Evolutionary conservation across 257 asterid genomes (phyloP).

Genomic region (Solanum chaucha): DNA sequence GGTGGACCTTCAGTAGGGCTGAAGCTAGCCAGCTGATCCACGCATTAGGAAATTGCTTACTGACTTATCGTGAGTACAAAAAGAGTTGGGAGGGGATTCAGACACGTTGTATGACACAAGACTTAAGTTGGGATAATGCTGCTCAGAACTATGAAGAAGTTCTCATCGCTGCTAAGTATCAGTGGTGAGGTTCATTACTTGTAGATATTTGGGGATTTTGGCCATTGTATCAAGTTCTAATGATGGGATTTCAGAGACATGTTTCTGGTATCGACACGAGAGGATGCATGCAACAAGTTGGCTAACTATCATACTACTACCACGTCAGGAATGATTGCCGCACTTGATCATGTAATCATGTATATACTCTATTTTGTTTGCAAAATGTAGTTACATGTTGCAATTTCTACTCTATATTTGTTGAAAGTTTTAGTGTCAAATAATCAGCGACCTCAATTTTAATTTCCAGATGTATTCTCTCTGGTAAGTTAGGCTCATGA

Average conservation of each 20-base stretch:
- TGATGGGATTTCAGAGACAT: background rate
- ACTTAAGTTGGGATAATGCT: constrained; percentile 86
- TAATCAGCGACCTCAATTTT: background rate
- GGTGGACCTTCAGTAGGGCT: constrained; percentile 79
- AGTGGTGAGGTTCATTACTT: constrained; percentile 41
- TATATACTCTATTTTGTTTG: background rate
- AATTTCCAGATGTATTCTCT: background rate
- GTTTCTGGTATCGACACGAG: background rate
- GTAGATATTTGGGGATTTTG: background rate
- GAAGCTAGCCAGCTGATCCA: constrained; percentile 42
- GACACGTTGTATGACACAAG: constrained; percentile 78
- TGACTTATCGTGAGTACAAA: constrained; percentile 62
- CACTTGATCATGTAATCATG: background rate
- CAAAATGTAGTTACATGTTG: background rate
- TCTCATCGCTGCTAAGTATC: constrained; percentile 82
- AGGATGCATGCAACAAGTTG: background rate
- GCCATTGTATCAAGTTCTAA: background rate
- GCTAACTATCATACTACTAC: background rate
- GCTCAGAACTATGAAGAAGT: constrained; percentile 83
- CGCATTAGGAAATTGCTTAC: constrained; percentile 72
- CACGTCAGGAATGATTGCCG: background rate
- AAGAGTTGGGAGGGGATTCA: constrained; percentile 89
- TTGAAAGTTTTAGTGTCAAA: background rate
- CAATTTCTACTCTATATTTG: background rate
- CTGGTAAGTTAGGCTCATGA: too few species aligned